Evolutionary conservation across 331 rosid species (phyloP).

Genomic region (Malus hybrid): DNA sequence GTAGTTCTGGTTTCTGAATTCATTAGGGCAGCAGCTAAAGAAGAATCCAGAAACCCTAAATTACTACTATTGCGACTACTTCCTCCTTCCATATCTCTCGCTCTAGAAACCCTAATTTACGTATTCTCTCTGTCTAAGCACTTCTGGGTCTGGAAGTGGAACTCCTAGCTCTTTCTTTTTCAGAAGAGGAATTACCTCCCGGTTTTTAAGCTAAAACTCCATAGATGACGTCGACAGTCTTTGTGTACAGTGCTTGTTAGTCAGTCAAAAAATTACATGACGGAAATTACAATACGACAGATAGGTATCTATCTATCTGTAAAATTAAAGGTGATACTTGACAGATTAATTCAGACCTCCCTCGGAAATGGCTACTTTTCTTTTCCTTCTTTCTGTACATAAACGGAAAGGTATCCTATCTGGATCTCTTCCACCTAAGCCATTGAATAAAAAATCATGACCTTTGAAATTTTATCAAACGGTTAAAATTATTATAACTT

Average conservation of each 20-base stretch:
- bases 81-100: background rate
- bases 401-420: too few species aligned
- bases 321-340: background rate
- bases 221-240: background rate
- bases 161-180: background rate
- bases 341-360: background rate
- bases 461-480: accelerated
- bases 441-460: accelerated
- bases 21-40: background rate
- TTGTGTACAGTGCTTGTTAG: background rate
- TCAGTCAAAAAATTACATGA: background rate
- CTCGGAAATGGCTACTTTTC: slow-evolving; percentile 16
- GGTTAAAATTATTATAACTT: too few species aligned
- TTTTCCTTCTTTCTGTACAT: background rate
- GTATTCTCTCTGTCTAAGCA: background rate
- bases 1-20: background rate
- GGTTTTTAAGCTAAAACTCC: slow-evolving; percentile 29
- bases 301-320: background rate
- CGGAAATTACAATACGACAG: background rate
- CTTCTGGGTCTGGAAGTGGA: background rate
- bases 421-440: accelerated
- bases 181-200: slow-evolving; percentile 16
- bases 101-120: background rate
- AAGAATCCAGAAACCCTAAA: background rate
- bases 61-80: background rate